Evolutionary conservation across 2,329 filamentous ascomycete genomes (phyloP).

Genomic region (Paracoccidioides brasiliensis): DNA sequence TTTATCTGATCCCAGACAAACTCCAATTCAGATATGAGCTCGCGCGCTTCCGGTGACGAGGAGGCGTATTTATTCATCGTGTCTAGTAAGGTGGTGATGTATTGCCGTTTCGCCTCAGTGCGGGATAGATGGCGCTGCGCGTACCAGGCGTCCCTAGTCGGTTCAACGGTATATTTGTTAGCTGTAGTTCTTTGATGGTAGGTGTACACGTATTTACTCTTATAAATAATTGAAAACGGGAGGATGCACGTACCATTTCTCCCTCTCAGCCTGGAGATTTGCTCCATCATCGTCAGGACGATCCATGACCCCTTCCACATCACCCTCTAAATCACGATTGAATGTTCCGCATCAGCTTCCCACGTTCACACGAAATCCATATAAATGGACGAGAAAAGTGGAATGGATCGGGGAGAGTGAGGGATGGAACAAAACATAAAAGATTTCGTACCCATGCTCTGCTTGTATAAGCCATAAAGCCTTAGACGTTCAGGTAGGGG

Average conservation of each 20-base stretch:
- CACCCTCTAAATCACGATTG: constrained; percentile 50
- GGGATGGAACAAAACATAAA: neutral
- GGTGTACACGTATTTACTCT: neutral
- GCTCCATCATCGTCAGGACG: constrained; percentile 48
- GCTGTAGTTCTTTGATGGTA: neutral
- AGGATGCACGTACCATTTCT: constrained; percentile 47
- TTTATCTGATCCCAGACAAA: constrained; percentile 99
- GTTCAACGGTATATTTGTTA: neutral
- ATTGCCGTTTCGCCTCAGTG: constrained; percentile 86
- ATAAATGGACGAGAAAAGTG: neutral
- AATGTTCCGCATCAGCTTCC: constrained; percentile 10
- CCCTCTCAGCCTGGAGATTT: constrained; percentile 41
- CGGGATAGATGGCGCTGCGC: constrained; percentile 67
- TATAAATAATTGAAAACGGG: neutral
- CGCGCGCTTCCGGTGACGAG: constrained; percentile 64
- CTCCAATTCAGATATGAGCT: constrained; percentile 87
- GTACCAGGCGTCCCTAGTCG: constrained; percentile 79
- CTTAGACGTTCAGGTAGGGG: constrained; percentile 73
- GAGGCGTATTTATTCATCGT: constrained; percentile 95
- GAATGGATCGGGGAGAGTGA: neutral
- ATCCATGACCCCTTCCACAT: constrained; percentile 89
- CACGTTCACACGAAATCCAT: neutral
- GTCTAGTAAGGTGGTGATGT: constrained; percentile 86
- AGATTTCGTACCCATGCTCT: constrained; percentile 59
- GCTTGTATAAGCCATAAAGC: constrained; percentile 97